Evolutionary conservation across 805 yeast species (phyloP).

Genomic region (Lipomyces orientalis): DNA sequence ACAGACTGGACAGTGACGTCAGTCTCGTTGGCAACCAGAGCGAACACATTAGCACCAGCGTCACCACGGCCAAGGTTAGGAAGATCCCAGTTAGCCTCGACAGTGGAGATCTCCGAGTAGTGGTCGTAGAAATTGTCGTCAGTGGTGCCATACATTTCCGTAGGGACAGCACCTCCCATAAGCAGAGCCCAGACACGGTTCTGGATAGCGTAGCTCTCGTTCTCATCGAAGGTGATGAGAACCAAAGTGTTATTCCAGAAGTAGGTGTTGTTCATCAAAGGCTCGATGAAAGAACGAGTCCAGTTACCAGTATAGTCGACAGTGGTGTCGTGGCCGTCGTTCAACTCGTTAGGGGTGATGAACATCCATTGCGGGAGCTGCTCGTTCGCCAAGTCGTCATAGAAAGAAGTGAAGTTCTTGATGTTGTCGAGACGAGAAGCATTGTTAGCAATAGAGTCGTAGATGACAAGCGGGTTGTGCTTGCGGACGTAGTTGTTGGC

Average conservation of each 20-base stretch:
- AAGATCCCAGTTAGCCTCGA: slow-evolving; percentile 58
- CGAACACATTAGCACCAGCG: slow-evolving; percentile 57
- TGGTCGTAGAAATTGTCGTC: slow-evolving; percentile 59
- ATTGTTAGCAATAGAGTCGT: slow-evolving; percentile 49
- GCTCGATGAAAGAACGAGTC: slow-evolving; percentile 54
- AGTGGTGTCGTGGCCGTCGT: slow-evolving; percentile 59
- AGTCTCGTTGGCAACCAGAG: slow-evolving; percentile 49
- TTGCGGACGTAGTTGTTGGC: slow-evolving; percentile 59
- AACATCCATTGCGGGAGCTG: slow-evolving; percentile 58
- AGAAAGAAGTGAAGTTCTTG: slow-evolving; percentile 56
- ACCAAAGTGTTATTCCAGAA: slow-evolving; percentile 55
- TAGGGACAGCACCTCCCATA: slow-evolving; percentile 56
- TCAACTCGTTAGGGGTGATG: slow-evolving; percentile 60
- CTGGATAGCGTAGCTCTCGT: slow-evolving; percentile 51
- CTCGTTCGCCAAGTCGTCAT: slow-evolving; percentile 50
- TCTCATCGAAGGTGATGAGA: slow-evolving; percentile 58
- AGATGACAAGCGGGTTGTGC: slow-evolving; percentile 56
- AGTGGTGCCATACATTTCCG: slow-evolving; percentile 50
- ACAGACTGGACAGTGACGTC: slow-evolving; percentile 16
- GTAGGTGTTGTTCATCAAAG: slow-evolving; percentile 51
- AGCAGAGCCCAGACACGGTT: slow-evolving; percentile 56
- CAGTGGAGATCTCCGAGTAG: slow-evolving; percentile 57
- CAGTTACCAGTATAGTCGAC: slow-evolving; percentile 55
- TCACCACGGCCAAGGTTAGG: slow-evolving; percentile 58
- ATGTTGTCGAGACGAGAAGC: slow-evolving; percentile 51